Base-by-base conservation (phyloP, 2,329 filamentous ascomycete genomes). In the Magnaporthiopsis rhizophila region DNA sequence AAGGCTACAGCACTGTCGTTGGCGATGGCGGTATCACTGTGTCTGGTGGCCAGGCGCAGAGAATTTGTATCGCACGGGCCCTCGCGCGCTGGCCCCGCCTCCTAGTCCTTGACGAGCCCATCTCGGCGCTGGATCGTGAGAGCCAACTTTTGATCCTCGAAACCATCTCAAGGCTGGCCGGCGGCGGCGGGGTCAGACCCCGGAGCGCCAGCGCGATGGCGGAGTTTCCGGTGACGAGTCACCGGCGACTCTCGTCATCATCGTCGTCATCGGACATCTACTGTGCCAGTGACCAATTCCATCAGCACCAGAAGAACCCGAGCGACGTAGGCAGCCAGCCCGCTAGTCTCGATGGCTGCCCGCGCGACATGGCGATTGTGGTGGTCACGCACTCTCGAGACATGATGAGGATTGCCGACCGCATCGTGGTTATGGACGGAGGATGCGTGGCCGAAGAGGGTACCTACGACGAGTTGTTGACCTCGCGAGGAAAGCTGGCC, bases 31-130 rank as follows among this genome's bases (percentile, higher is more conserved):
- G 91, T 30, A 0, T 89, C 24, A 78, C 82, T 0, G 75, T 97
- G 0, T 92, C 89, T 0, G 92, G 91, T 0, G 94, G 94, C 0
- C 93, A 97, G 73, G 85, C 88, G 0, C 93, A 97, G 73, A 83
- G 92, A 0, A 75, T 97, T 2, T 88, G 87, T 26, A 92, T 97
- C 66, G 92, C 93, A 0, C 81, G 93, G 1, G 92, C 92, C 0
- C 78, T 97, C 0, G 82, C 90, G 0, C 83, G 91, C 0, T 79
- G 81, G 18, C 92, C 92, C 0, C 81, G 83, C 57, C 79, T 97
- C 2, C 77, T 97, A 21, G 83, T 97, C 2, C 77, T 97, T 2
- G 94, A 98, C 70, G 93, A 97, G 76, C 91, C 92, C 0, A 97
- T 93, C 0, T 90, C 87, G 32, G 89, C 89, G 0, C 79, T 98